Conservation (phyloP, 495 filamentous ascomycete species). For the Recurvomyces mirabilis region DNA sequence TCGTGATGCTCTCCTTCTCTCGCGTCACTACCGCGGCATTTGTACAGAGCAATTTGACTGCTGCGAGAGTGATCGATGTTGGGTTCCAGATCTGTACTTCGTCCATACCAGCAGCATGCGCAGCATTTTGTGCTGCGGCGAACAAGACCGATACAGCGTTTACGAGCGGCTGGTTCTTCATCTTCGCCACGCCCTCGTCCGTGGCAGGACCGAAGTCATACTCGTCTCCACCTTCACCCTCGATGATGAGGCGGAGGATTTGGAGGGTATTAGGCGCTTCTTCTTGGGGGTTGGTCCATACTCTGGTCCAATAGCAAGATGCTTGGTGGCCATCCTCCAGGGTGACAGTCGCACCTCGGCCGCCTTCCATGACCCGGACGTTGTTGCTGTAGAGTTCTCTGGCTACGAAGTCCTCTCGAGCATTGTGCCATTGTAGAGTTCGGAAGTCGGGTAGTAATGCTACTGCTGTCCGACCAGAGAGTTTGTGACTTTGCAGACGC, state of each 20-base stretch:
- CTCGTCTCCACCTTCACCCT: slow-evolving; percentile 39
- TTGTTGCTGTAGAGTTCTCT: slow-evolving; percentile 41
- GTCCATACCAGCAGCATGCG: slow-evolving; percentile 46
- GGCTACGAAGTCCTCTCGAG: slow-evolving; percentile 73
- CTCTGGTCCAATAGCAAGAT: slow-evolving; percentile 75
- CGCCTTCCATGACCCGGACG: neutral
- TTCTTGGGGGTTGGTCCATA: slow-evolving; percentile 43
- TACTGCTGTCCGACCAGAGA: slow-evolving; percentile 36
- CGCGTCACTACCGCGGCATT: slow-evolving; percentile 44
- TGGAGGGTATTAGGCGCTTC: slow-evolving; percentile 57
- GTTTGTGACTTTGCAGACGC: slow-evolving; percentile 24
- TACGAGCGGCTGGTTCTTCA: neutral
- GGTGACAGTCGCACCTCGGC: slow-evolving; percentile 22
- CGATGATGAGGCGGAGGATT: slow-evolving; percentile 67
- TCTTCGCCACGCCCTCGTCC: slow-evolving; percentile 23
- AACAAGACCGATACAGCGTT: slow-evolving; percentile 42
- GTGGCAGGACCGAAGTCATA: slow-evolving; percentile 30
- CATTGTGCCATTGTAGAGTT: slow-evolving; percentile 73
- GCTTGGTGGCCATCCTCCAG: slow-evolving; percentile 41
- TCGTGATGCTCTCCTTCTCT: slow-evolving; percentile 51
- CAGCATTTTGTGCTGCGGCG: slow-evolving; percentile 43
- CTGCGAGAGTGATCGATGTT: slow-evolving; percentile 43
- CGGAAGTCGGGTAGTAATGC: slow-evolving; percentile 64
- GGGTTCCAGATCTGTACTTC: slow-evolving; percentile 59
- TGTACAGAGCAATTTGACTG: slow-evolving; percentile 43